A percentile compares a stretch with the other conserved stretches of the same genome.
These are phyloP conservation scores for Erysimum cheiri DNA, from an alignment of 441 rosid species.

Conservation along the genomic window DNA sequence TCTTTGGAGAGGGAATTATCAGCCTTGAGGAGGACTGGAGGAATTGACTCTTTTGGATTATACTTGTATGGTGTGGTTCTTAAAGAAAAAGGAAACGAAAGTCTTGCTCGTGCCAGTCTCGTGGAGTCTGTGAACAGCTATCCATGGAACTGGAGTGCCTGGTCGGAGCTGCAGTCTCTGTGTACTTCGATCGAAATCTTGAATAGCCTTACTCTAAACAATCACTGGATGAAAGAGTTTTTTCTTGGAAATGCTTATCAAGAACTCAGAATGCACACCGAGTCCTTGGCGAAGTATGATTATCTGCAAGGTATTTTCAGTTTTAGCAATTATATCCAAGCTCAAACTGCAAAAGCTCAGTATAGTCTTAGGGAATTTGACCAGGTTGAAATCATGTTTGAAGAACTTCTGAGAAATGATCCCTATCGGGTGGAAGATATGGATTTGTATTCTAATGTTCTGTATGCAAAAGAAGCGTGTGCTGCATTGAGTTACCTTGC, in stretches of 20 bases:
- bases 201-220: conserved; percentile 71
- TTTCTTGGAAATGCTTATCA: conserved; percentile 83
- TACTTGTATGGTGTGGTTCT: conserved; percentile 90
- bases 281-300: conserved; percentile 75
- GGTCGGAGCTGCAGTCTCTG: conserved; percentile 86
- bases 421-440: conserved; percentile 91
- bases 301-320: conserved; percentile 73
- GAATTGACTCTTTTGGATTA: conserved; percentile 82
- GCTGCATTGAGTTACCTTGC: conserved; percentile 91
- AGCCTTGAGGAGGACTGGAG: conserved; percentile 69
- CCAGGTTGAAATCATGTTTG: conserved; percentile 90
- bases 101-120: conserved; percentile 73
- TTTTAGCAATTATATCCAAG: conserved; percentile 85
- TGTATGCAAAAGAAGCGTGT: conserved; percentile 87
- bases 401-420: conserved; percentile 83
- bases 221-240: conserved; percentile 97
- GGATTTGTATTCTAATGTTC: conserved; percentile 95
- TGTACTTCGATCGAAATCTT: conserved; percentile 74
- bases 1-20: conserved; percentile 86
- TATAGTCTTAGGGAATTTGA: conserved; percentile 92
- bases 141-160: conserved; percentile 99
- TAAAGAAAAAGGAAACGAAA: conserved; percentile 85
- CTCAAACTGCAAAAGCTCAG: conserved; percentile 91
- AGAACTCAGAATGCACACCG: conserved; percentile 88
- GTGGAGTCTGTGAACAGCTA: conserved; percentile 91